Conservation (phyloP, 192 early-diverging fungal species). For the Podila clonocystis region DNA sequence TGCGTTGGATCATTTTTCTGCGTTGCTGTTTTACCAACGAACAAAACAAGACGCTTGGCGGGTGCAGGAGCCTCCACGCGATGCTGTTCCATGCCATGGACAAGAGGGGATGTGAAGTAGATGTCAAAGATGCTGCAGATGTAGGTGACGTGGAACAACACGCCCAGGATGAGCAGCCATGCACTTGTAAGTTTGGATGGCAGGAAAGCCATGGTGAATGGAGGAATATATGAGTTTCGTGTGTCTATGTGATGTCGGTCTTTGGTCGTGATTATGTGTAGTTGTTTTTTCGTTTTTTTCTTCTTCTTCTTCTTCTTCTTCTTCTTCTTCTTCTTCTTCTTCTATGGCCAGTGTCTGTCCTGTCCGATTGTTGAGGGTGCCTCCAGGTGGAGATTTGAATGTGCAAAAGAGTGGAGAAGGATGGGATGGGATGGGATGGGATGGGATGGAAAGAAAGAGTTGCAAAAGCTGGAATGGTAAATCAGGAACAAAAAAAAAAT, state of each 20-base stretch:
- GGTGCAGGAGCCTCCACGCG: constrained; percentile 74
- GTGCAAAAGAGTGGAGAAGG: neutral
- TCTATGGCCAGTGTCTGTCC: too few species aligned
- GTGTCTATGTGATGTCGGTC: neutral
- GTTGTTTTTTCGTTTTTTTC: too few species aligned
- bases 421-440: neutral
- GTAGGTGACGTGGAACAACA: constrained; percentile 93
- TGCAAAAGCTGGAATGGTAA: neutral
- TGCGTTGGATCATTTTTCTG: too few species aligned
- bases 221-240: neutral
- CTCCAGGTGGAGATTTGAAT: neutral
- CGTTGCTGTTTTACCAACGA: constrained; percentile 71
- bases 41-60: constrained; percentile 86
- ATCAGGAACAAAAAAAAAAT: neutral
- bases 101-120: constrained; percentile 97
- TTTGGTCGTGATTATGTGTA: neutral
- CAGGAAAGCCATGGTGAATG: constrained; percentile 32
- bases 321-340: too few species aligned
- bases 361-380: neutral
- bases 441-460: constrained; percentile 3
- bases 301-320: too few species aligned
- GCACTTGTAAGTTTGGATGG: constrained; percentile 46
- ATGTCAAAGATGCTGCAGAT: constrained; percentile 96
- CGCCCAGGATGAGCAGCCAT: constrained; percentile 79
- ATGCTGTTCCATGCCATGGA: constrained; percentile 96